Base-by-base conservation (phyloP, 306 rosid species). In the Amphicarpaea edgeworthii region DNA sequence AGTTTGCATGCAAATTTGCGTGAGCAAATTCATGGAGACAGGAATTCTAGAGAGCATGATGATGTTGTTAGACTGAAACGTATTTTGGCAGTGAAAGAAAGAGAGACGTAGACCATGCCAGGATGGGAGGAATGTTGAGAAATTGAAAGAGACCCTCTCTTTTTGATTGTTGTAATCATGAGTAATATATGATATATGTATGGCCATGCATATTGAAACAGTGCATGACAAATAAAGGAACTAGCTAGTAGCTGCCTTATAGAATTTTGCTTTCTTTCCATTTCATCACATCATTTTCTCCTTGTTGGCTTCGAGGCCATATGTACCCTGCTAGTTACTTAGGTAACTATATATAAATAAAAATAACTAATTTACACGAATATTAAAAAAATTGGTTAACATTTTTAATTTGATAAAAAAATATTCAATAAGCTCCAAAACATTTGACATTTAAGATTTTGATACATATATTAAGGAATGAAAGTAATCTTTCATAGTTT, bases 161-260 rank as follows among this genome's bases (percentile, higher is more conserved):
- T 86, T 91, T 86, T 87, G 70, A 86, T 89, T 87, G 95, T 75
- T 51, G 86, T 81, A 87, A 91, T 91, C 75, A 91, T 89, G 82
- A 84, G 76, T 53, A 74, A n/a, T n/a, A n/a, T n/a, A n/a, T n/a
- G n/a, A n/a, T n/a, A n/a, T n/a, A n/a, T n/a, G n/a, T n/a, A n/a
- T n/a, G n/a, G n/a, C n/a, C n/a, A n/a, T n/a, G n/a, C 34, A 75
- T 63, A 64, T 50, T 55, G 5, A 57, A 73, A 41, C 63, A 66
- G 58, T 57, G 63, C 70, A 83, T 51, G 57, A 47, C 81, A 77
- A 75, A 59, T 66, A 79, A 82, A 80, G 70, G 57, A 54, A 28
- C n/a, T n/a, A n/a, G n/a, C n/a, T n/a, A 28, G 4, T 28, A 28
- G 32, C 24, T 51, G 26, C 58, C 58, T 51, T 50, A 50, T 3